These are phyloP conservation scores for Diaporthe humulicola DNA, from an alignment of 2,329 filamentous ascomycete species.

Conservation along the genomic window DNA sequence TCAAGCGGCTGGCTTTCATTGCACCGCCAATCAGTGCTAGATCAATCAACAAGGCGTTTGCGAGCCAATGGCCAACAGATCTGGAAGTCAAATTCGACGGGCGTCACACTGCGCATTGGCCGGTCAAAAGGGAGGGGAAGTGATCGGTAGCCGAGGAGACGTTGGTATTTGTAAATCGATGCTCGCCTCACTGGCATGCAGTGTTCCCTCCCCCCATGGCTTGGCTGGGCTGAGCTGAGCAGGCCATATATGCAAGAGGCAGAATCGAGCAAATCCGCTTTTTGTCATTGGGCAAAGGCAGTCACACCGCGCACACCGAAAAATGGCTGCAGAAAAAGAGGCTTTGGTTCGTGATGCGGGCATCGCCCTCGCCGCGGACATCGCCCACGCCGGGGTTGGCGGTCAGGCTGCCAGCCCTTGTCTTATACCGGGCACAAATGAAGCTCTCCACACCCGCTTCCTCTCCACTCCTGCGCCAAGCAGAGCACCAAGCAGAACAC, in stretches of 20 bases:
- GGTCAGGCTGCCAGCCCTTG: background rate
- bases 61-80: background rate
- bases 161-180: background rate
- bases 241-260: background rate
- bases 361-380: background rate
- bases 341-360: background rate
- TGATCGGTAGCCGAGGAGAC: background rate
- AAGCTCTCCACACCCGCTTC: background rate
- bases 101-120: background rate
- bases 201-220: conserved; percentile 9
- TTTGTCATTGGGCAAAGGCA: background rate
- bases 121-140: background rate
- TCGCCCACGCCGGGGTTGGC: background rate
- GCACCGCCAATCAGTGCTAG: background rate
- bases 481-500: conserved; percentile 6
- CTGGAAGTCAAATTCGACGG: conserved; percentile 15
- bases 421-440: conserved; percentile 18
- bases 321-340: conserved; percentile 5
- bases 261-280: background rate
- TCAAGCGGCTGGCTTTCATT: background rate
- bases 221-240: background rate
- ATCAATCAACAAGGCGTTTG: background rate
- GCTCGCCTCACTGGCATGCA: conserved; percentile 15
- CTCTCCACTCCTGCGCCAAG: conserved; percentile 4
- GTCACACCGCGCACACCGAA: background rate